These are phyloP conservation scores for Cyclocybe cylindracea DNA, from an alignment of 768 basidiomycete genomes.

Conservation along the genomic window DNA sequence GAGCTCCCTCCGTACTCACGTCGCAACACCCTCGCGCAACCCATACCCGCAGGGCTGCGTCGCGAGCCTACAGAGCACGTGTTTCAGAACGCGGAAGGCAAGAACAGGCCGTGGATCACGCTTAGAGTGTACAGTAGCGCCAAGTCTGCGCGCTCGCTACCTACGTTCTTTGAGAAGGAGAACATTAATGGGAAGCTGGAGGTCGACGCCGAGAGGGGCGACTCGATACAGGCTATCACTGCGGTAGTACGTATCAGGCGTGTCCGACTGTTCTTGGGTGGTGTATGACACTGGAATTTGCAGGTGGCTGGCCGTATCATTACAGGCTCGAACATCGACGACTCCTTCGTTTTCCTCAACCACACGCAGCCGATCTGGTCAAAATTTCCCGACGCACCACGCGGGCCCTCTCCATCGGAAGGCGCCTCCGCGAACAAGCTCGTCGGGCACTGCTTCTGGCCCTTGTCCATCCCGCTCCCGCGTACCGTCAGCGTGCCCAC, in stretches of 20 bases:
- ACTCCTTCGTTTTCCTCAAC: constrained; percentile 45
- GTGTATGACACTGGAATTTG: background rate
- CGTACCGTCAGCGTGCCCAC: constrained; percentile 41
- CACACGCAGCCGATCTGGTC: constrained; percentile 50
- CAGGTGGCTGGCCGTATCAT: constrained; percentile 55
- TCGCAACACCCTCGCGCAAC: constrained; percentile 43
- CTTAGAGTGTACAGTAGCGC: constrained; percentile 52
- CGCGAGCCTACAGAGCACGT: constrained; percentile 52
- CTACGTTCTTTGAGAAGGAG: constrained; percentile 57
- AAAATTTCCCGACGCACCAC: constrained; percentile 39
- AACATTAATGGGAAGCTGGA: constrained; percentile 49
- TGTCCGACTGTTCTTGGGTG: background rate
- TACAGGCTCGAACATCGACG: constrained; percentile 44
- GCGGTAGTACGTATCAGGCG: constrained; percentile 35
- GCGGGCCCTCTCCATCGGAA: constrained; percentile 42
- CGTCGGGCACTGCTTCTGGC: constrained; percentile 48
- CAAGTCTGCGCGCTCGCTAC: constrained; percentile 50
- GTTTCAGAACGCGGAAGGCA: constrained; percentile 42
- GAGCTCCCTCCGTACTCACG: constrained; percentile 53
- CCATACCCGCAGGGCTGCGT: constrained; percentile 29
- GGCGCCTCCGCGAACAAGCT: constrained; percentile 43
- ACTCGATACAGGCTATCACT: constrained; percentile 50
- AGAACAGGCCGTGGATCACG: constrained; percentile 43
- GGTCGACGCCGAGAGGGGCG: constrained; percentile 49
- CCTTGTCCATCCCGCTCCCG: constrained; percentile 47